These are phyloP conservation scores for Ophiosphaerella narmari DNA, from an alignment of 2,329 filamentous ascomycete species.

Conservation along the genomic window DNA sequence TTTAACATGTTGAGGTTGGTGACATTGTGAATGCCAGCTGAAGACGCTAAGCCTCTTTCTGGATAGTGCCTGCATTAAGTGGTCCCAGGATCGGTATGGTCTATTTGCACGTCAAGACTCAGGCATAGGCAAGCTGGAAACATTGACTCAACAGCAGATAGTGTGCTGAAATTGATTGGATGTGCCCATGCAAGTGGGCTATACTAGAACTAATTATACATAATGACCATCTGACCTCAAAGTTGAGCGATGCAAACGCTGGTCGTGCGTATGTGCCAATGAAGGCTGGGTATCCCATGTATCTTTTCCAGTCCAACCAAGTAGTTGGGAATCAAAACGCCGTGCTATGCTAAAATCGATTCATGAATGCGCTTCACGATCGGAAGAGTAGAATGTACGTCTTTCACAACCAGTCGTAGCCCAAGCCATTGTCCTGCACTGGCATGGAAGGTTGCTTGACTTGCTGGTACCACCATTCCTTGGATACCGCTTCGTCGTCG, in stretches of 20 bases:
- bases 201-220: slow-evolving; percentile 3
- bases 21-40: neutral
- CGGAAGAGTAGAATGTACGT: slow-evolving; percentile 10
- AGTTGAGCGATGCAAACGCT: slow-evolving; percentile 23
- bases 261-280: slow-evolving; percentile 18
- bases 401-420: slow-evolving; percentile 45
- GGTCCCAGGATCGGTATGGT: too few species aligned
- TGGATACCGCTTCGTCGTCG: slow-evolving; percentile 43
- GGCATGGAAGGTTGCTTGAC: slow-evolving; percentile 42
- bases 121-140: neutral
- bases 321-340: slow-evolving; percentile 26
- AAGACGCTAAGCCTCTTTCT: neutral
- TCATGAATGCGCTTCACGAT: slow-evolving; percentile 11
- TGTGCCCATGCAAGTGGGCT: neutral
- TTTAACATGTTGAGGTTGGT: slow-evolving; percentile 4
- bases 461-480: slow-evolving; percentile 50
- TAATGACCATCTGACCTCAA: slow-evolving; percentile 28
- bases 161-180: neutral
- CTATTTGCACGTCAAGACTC: too few species aligned
- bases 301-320: slow-evolving; percentile 14
- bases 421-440: slow-evolving; percentile 45
- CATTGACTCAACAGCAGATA: neutral
- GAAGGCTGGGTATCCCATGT: slow-evolving; percentile 37
- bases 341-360: slow-evolving; percentile 35
- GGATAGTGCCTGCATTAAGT: too few species aligned